phyloP scores from a whole-genome alignment of 495 filamentous ascomycete genomes.

The Tuber borchii region DNA sequence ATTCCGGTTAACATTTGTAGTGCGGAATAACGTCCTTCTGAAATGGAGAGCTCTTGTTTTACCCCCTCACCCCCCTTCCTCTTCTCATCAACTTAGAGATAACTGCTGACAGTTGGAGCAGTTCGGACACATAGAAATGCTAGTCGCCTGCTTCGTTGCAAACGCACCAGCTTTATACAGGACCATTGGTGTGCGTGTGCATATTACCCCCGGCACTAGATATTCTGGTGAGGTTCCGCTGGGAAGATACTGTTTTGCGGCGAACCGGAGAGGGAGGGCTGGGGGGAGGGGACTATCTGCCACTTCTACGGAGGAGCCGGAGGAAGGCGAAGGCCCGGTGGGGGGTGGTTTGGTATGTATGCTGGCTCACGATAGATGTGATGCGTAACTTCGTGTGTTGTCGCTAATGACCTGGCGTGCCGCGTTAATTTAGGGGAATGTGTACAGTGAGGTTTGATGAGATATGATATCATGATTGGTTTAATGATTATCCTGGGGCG shows the following conservation, averaged over 20 bases:
- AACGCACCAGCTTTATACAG: slow-evolving; percentile 34
- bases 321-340: not conserved
- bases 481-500: not conserved
- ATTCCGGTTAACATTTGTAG: slow-evolving; percentile 29
- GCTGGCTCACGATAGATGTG: not conserved
- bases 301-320: not conserved
- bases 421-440: not conserved
- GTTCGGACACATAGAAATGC: slow-evolving; percentile 39
- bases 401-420: not conserved
- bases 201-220: not conserved
- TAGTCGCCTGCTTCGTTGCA: slow-evolving; percentile 32
- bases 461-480: not conserved
- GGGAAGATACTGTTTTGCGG: not conserved
- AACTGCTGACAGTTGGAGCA: not conserved
- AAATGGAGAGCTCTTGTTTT: slow-evolving; percentile 30
- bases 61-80: not conserved
- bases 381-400: not conserved
- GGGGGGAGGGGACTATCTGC: not conserved
- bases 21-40: slow-evolving; percentile 24
- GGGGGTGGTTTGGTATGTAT: not conserved
- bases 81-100: not conserved
- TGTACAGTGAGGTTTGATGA: not conserved
- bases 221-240: not conserved
- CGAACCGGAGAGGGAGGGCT: not conserved
- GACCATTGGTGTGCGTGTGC: slow-evolving; percentile 6